Conservation (phyloP, 306 rosid genomes). For the Castanea crenata region DNA sequence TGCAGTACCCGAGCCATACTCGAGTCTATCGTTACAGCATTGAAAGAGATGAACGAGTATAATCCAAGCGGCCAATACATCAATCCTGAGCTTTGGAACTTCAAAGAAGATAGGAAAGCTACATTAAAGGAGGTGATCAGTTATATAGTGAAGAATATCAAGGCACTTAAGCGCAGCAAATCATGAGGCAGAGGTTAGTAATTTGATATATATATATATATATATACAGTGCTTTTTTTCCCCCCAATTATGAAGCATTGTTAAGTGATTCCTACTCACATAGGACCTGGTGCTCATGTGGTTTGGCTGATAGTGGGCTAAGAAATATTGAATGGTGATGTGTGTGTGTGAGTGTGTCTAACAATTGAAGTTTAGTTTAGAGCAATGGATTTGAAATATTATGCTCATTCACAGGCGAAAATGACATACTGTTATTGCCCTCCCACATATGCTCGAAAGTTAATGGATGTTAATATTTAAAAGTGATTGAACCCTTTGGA, state of each 20-base stretch:
- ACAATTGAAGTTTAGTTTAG: neutral
- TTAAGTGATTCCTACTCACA: too few species aligned
- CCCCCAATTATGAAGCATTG: too few species aligned
- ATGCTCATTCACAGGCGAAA: neutral
- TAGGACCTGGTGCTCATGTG: too few species aligned
- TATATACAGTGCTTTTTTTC: too few species aligned
- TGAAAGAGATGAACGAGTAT: conserved; percentile 71
- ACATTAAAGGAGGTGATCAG: conserved; percentile 80
- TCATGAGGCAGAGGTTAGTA: conserved; percentile 45
- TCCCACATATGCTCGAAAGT: neutral
- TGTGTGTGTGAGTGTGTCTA: too few species aligned
- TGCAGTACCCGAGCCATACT: too few species aligned
- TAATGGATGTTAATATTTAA: neutral
- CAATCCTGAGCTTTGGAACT: conserved; percentile 72
- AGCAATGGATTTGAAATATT: neutral
- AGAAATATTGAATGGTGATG: too few species aligned
- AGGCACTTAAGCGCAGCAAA: conserved; percentile 68
- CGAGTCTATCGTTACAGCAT: conserved; percentile 59
- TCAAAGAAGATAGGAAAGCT: conserved; percentile 80
- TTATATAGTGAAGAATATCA: conserved; percentile 46
- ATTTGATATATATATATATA: neutral
- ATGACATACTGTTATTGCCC: neutral
- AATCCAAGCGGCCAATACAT: conserved; percentile 80
- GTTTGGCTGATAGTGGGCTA: too few species aligned
- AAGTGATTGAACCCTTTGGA: too few species aligned